Evolutionary conservation across 768 basidiomycete genomes (phyloP), one percentile per base, ranked within the genome.

Genomic region (Leccinum boreale): DNA sequence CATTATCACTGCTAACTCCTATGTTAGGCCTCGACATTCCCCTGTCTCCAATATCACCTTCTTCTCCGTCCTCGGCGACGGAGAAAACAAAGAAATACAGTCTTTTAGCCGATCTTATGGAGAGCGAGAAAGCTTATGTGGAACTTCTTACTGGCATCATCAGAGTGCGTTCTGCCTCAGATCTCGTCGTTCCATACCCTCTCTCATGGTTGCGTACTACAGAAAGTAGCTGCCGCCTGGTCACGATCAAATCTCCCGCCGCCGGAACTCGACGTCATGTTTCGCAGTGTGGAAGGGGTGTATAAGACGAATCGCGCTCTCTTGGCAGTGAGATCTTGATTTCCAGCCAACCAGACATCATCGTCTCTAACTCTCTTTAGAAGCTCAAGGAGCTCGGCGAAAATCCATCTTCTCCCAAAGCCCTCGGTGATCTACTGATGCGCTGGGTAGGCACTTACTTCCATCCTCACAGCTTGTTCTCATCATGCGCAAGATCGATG

Each of bases 151-250:
- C 93, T 11, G 87, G 87, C 44, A 83, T 98, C 67, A 97, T 99
- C 63, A 84, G 94, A 68, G 96, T 94, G 70, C 57, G 92, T 77
- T 44, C 68, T 28, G 42, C 45, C 17, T 42, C 44, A 39, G 36
- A 23, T 33, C 57, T 56, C 23, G 60, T 49, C 35, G 26, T 48
- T 44, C 28, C 31, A 36, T 46, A 28, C 44, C 29, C 39, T 55
- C 45, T 28, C 64, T 61, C 55, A 68, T 58, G 50, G 14, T 44
- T 56, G 57, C 50, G 29, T 62, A 23, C n/a, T 54, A 15, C 69
- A 98, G 94, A 93, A 90, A 84, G 90, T 97, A 5, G 97, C 97
- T 10, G 87, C 89, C n/a, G 97, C 97, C 50, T 99, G 97, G 97
- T 97, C 95, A 10, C 80, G 94, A 44, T 83, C 86, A 42, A 98